Evolutionary conservation across 495 filamentous ascomycete species (phyloP), one percentile per base, ranked within the genome.

Genomic region (Aspergillus taichungensis): DNA sequence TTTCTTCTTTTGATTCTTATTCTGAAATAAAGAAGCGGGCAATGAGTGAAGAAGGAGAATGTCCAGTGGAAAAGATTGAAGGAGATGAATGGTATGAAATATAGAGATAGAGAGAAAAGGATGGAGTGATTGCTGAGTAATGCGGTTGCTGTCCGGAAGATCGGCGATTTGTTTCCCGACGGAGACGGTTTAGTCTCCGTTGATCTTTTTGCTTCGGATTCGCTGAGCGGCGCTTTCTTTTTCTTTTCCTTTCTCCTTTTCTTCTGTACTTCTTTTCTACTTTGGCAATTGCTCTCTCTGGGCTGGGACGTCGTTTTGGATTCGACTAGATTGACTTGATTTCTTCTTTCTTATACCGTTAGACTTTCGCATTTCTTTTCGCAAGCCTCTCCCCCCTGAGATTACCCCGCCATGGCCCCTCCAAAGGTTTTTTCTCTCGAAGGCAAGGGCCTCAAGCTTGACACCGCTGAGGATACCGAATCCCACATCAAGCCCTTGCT

Each of bases 401-500:
- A 49, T 33, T 67, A 63, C 59, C 56, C 75, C 59, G 52, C 60
- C 59, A 75, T 81, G 77, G 62, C 73, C 58, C 66, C 69, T 57
- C 57, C 70, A 40, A 92, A 87, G 67, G 63, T 88, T 61, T 96
- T 95, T 67, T 88, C 88, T 52, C 82, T 97, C 59, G 85, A 90
- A 62, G 87, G 84, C 69, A 89, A 83, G 67, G 82, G 83, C 56
- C 79, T 97, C 47, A 96, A 92, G 72, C 84, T 97, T 56, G 80
- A 92, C 69, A 86, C 79, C 29, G 86, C 87, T 14, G 78, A 79
- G 40, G 87, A 97, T 63, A 80, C 96, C 45, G 83, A 91, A 57
- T 67, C 84, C n/a, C 85, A 95, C 61, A 85, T 94, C 57, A 73
- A 81, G 57, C 71, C 76, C 12, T 76, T 98, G 11, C 71, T 79